These are phyloP conservation scores for Malus fusca DNA, from an alignment of 306 rosid genomes.

Conservation along the genomic window DNA sequence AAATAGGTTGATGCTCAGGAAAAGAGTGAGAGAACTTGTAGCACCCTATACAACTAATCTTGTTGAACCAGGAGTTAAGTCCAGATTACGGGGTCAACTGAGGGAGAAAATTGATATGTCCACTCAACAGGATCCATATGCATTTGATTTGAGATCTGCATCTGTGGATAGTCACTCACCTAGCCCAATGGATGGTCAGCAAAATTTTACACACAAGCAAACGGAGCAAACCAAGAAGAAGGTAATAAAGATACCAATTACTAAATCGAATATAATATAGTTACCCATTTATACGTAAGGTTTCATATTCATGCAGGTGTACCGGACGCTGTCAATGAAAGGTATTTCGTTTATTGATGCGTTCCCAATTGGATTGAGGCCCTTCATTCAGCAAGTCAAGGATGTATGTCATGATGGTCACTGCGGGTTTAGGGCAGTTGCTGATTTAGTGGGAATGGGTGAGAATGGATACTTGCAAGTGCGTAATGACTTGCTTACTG, in stretches of 20 bases:
- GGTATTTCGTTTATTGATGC: not conserved
- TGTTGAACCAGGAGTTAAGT: constrained; percentile 1
- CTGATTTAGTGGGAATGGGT: constrained; percentile 7
- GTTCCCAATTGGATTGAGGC: not conserved
- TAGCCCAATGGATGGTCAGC: not conserved
- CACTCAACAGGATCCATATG: not conserved
- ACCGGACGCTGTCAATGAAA: not conserved
- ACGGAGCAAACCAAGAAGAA: not conserved
- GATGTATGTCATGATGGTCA: constrained; percentile 8
- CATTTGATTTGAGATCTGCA: not conserved
- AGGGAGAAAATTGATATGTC: constrained; percentile 2
- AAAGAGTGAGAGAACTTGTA: constrained; percentile 10
- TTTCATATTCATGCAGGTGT: not conserved
- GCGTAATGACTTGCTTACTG: constrained; percentile 9
- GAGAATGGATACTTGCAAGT: constrained; percentile 11
- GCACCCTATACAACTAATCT: not conserved
- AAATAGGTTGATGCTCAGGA: constrained; percentile 6
- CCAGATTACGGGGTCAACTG: constrained; percentile 2
- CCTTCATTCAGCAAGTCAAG: constrained; percentile 2
- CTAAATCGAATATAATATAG: not conserved
- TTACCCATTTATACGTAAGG: not conserved
- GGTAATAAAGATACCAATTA: not conserved
- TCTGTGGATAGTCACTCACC: not conserved
- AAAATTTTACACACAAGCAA: not conserved
- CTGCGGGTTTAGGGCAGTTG: constrained; percentile 10